Conservation (phyloP, 495 filamentous ascomycete species). For the Saxophila tyrrhenica region DNA sequence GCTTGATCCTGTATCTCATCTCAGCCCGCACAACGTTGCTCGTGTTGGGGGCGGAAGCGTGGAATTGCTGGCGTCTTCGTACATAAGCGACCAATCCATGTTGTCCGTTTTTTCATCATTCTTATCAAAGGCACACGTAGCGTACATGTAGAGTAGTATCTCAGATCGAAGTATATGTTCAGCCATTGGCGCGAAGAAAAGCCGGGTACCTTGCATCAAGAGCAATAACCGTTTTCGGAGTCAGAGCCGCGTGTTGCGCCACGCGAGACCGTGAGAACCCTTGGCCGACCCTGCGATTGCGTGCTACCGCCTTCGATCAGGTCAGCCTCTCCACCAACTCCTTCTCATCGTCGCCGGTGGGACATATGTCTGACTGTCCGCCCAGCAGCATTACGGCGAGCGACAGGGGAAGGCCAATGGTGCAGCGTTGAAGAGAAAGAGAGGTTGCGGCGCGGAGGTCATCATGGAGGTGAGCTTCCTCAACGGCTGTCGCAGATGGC, state of each 20-base stretch:
- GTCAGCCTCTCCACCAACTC: neutral
- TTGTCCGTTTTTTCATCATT: no score
- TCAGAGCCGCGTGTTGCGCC: neutral
- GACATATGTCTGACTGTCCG: neutral
- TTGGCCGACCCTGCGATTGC: neutral
- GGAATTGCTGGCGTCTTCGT: neutral
- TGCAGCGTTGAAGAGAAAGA: neutral
- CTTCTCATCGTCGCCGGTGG: neutral
- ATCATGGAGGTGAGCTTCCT: neutral
- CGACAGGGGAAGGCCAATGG: neutral
- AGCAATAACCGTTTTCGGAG: neutral
- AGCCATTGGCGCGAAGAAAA: neutral
- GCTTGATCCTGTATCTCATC: neutral
- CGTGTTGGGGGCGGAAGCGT: neutral
- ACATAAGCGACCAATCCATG: no score
- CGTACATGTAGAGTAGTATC: no score
- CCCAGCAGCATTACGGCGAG: neutral
- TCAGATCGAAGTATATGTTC: no score
- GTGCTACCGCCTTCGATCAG: neutral
- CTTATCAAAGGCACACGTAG: no score
- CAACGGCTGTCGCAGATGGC: neutral
- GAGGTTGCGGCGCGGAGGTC: neutral
- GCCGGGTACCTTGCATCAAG: neutral
- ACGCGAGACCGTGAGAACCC: neutral
- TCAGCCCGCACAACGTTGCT: neutral